These are phyloP conservation scores for Draba incana DNA, from an alignment of 345 rosid species.

Conservation along the genomic window DNA sequence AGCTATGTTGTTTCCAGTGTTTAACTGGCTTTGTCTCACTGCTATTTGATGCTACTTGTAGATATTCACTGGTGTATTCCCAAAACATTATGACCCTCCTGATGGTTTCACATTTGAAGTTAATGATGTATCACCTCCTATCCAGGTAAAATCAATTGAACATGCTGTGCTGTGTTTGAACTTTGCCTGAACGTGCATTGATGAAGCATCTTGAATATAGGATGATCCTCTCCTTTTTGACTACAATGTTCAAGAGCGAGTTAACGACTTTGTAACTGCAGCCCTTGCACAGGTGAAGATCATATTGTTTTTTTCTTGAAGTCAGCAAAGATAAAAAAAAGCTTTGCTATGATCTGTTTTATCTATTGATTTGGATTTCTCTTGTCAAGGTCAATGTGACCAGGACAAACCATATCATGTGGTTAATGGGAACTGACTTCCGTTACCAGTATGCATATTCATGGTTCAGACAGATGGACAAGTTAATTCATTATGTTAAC, in stretches of 20 bases:
- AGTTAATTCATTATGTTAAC: constrained; percentile 93
- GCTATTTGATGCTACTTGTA: constrained; percentile 36
- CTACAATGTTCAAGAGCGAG: constrained; percentile 90
- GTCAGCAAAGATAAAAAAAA: constrained; percentile 1
- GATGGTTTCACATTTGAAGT: constrained; percentile 87
- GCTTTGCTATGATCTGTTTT: background rate
- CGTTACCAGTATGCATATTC: constrained; percentile 93
- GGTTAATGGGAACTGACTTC: constrained; percentile 96
- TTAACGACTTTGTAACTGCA: constrained; percentile 83
- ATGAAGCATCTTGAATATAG: constrained; percentile 46
- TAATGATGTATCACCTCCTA: constrained; percentile 82
- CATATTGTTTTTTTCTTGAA: background rate
- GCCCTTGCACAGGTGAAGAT: constrained; percentile 72
- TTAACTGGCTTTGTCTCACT: constrained; percentile 24
- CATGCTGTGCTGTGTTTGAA: constrained; percentile 6
- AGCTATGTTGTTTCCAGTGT: constrained; percentile 19
- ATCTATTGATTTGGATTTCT: constrained; percentile 11
- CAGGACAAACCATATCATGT: constrained; percentile 90
- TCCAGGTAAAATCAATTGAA: constrained; percentile 62
- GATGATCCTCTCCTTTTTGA: constrained; percentile 82
- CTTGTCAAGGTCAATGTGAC: constrained; percentile 79
- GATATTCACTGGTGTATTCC: constrained; percentile 94
- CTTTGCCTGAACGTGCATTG: constrained; percentile 32
- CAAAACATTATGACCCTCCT: constrained; percentile 92
- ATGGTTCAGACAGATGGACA: constrained; percentile 98